These are phyloP conservation scores for Backusella mclennaniae DNA, from an alignment of 192 early-diverging fungal species.

Conservation along the genomic window DNA sequence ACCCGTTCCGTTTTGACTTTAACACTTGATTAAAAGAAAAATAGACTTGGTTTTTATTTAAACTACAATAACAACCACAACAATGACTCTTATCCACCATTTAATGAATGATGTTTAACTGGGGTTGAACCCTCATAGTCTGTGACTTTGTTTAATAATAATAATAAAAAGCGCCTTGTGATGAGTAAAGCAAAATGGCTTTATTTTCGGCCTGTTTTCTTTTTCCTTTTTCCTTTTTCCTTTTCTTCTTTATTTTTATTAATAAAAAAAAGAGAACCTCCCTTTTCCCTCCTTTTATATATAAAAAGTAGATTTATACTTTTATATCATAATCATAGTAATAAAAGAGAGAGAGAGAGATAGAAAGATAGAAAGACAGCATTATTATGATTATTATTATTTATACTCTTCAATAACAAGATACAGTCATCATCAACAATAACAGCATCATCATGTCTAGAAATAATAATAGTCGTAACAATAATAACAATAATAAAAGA, in stretches of 20 bases:
- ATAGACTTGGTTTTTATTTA: not conserved
- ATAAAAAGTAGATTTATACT: not conserved
- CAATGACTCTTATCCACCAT: not conserved
- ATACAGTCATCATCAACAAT: not conserved
- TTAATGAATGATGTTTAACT: not conserved
- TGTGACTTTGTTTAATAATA: not conserved
- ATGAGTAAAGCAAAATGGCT: not conserved
- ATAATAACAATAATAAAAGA: not conserved
- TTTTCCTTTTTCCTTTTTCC: slow-evolving; percentile 2
- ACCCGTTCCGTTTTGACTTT: slow-evolving; percentile 5
- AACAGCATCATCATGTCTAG: not conserved
- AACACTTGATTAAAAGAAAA: not conserved
- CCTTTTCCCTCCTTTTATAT: slow-evolving; percentile 6
- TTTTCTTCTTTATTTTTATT: not conserved
- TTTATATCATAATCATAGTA: not conserved
- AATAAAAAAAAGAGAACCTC: not conserved
- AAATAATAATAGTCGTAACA: not conserved
- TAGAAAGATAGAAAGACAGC: not conserved
- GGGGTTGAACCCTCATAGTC: not conserved
- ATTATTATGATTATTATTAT: not conserved
- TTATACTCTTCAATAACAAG: not conserved
- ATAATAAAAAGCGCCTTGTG: not conserved
- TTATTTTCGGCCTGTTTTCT: not conserved
- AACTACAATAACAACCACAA: not conserved
- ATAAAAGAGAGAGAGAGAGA: not conserved